Evolutionary conservation across 2,329 filamentous ascomycete species (phyloP), one percentile per base, ranked within the genome.

Genomic region (Alternaria postmessia): DNA sequence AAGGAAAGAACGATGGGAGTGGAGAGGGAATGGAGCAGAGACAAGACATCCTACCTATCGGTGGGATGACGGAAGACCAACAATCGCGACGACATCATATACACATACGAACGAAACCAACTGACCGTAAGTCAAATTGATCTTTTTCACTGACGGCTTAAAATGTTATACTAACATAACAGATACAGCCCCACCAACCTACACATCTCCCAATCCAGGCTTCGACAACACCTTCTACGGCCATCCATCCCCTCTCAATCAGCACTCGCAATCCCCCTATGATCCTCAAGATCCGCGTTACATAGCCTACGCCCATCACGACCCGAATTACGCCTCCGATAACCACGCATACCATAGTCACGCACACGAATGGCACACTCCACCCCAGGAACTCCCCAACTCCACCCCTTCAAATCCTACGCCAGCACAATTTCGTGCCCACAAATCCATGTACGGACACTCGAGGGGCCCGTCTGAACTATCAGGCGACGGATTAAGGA

Each of bases 371-470:
- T 53, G 61, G n/a, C 30, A 41, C 43, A 22, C 36, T 0, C 24
- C 53, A 18, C 64, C 60, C 0, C 66, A 69, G 16, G 65, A 69
- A 54, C 54, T 69, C 7, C 43, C 63, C 7, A 46, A 51, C 4
- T 54, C 56, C 12, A 51, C 41, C 1, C 18, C 36, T 1, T 28
- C 34, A 0, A 28, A 51, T 6, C 22, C 12, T 6, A 51, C 49
- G 18, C 48, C 44, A 26, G 22, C 36, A 26, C 46, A 42, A 5
- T 46, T 51, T 12, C 51, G 46, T 20, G 42, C 20, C 3, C 55
- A 44, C 20, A 48, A 59, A n/a, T 53, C 39, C 22, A 55, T 59
- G 46, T 54, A 59, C 51, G 39, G 55, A 28, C 44, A 51, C 6
- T 46, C 36, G 1, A 41, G 55, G 3, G 51, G 51, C 1, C 56